These are phyloP conservation scores for Colletotrichum sp. DNA, from an alignment of 2,329 filamentous ascomycete species.

Conservation along the genomic window DNA sequence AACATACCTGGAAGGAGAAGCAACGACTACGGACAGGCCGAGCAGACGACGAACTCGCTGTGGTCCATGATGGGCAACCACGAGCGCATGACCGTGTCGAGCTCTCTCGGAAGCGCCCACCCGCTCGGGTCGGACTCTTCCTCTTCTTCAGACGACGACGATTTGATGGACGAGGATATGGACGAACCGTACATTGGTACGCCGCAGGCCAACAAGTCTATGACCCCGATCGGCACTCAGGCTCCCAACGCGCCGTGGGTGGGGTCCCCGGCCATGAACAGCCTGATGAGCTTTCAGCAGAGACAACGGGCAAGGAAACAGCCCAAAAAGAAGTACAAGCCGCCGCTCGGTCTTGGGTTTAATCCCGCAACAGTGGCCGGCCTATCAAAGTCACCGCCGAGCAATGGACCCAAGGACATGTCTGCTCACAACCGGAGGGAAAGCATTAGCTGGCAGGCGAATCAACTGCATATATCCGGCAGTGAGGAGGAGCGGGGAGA, in stretches of 20 bases:
- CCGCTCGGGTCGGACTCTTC: constrained; percentile 78
- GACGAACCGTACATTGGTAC: constrained; percentile 85
- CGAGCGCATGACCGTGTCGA: constrained; percentile 76
- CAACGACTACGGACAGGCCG: constrained; percentile 52
- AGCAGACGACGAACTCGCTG: constrained; percentile 72
- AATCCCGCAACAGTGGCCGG: constrained; percentile 42
- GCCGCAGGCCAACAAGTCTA: constrained; percentile 73
- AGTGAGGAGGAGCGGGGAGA: constrained; percentile 77
- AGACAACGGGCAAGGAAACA: constrained; percentile 74
- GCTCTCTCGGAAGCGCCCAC: constrained; percentile 77
- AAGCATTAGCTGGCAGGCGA: constrained; percentile 89
- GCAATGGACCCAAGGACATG: constrained; percentile 38
- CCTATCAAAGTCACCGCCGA: constrained; percentile 78
- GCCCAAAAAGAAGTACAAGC: constrained; percentile 58
- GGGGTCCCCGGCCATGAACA: constrained; percentile 74
- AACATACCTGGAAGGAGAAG: constrained; percentile 62
- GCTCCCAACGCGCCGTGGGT: constrained; percentile 67
- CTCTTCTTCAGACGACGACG: constrained; percentile 73
- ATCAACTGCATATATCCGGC: constrained; percentile 82
- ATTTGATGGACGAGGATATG: constrained; percentile 74
- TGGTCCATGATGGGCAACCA: constrained; percentile 75
- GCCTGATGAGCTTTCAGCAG: constrained; percentile 83
- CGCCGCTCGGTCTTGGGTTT: constrained; percentile 57
- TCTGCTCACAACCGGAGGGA: constrained; percentile 70
- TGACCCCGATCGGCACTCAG: constrained; percentile 47